Percentiles rank a stretch among this genome's conserved stretches.
These are phyloP conservation scores for Candida sojae DNA, from an alignment of 1,139 yeast genomes.

Conservation along the genomic window DNA sequence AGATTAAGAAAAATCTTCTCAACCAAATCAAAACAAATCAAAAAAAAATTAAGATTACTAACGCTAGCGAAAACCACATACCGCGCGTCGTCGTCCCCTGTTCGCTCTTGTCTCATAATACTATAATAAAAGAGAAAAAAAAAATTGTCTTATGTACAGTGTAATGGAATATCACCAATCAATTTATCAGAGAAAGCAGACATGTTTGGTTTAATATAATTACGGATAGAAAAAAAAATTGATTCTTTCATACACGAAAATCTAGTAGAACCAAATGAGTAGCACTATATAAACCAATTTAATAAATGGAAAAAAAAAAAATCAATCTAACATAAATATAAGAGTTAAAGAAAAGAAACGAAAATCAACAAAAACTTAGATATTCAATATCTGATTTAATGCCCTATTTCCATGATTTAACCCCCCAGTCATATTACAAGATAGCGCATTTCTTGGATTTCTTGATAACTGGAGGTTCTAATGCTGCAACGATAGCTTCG, in stretches of 20 bases:
- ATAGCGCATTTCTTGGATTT: slow-evolving; percentile 84
- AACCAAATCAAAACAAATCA: background rate
- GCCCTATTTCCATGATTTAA: slow-evolving; percentile 3
- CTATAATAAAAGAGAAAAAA: too few species aligned
- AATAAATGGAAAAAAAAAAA: background rate
- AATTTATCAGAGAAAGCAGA: background rate
- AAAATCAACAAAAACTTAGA: slow-evolving; percentile 1
- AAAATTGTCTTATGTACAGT: too few species aligned
- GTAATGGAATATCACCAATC: too few species aligned
- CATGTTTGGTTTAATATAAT: background rate
- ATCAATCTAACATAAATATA: slow-evolving; percentile 1
- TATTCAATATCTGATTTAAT: slow-evolving; percentile 6
- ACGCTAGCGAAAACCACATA: too few species aligned
- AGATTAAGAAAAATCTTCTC: background rate
- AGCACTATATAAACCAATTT: background rate
- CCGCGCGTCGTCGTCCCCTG: too few species aligned
- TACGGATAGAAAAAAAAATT: background rate
- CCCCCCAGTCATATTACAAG: slow-evolving; percentile 28
- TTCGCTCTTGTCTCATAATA: too few species aligned
- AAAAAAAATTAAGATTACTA: background rate
- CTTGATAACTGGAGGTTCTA: slow-evolving; percentile 86
- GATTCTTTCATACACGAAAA: background rate
- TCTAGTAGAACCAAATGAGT: background rate
- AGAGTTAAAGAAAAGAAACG: background rate
- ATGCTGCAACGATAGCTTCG: slow-evolving; percentile 95